Base-by-base conservation (phyloP, 495 filamentous ascomycete genomes). In the Trichoderma orchidacearum region DNA sequence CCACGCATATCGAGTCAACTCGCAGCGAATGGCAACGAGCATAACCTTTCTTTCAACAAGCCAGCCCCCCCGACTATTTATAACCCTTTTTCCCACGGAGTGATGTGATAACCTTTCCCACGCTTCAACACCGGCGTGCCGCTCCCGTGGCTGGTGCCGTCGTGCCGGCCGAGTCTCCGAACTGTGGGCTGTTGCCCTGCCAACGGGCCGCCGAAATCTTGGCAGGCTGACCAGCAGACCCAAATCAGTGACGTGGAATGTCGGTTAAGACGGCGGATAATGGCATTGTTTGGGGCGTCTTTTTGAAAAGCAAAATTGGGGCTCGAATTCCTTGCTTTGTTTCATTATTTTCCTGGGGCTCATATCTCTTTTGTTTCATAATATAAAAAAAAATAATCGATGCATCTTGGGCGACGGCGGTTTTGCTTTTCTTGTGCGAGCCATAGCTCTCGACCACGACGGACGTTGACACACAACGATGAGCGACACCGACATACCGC, bases 381-480 rank as follows among this genome's bases (percentile, higher is more conserved):
- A 23, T 23, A 25, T 18, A n/a, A 23, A 11, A 9, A 8, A 12
- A 8, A 48, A 9, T 1, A 27, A 48, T 27, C 21, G 7, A 48
- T 48, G 41, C 21, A 3, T 48, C 7, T 48, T 27, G 17, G 5
- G 17, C n/a, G n/a, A n/a, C n/a, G n/a, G n/a, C n/a, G n/a, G n/a
- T n/a, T n/a, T n/a, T n/a, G n/a, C n/a, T n/a, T n/a, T n/a, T 48
- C 41, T 13, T 48, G 41, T 13, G 21, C 30, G 21, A 32, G 52
- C 52, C 34, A 18, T 17, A 25, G 30, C 52, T 21, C 51, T 21
- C 51, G 27, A n/a, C 30, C 45, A 68, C 63, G 60, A 58, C 63
- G 34, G 54, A 59, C 18, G 41, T 57, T 23, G 64, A 66, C 48
- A 61, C 66, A 17, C 38, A 55, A 54, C 55, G 57, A 48, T 48